A percentile compares a stretch with the other conserved stretches of the same genome.
phyloP scores from a whole-genome alignment of 2,329 filamentous ascomycete species.

The Sphaerulina vaccinii region DNA sequence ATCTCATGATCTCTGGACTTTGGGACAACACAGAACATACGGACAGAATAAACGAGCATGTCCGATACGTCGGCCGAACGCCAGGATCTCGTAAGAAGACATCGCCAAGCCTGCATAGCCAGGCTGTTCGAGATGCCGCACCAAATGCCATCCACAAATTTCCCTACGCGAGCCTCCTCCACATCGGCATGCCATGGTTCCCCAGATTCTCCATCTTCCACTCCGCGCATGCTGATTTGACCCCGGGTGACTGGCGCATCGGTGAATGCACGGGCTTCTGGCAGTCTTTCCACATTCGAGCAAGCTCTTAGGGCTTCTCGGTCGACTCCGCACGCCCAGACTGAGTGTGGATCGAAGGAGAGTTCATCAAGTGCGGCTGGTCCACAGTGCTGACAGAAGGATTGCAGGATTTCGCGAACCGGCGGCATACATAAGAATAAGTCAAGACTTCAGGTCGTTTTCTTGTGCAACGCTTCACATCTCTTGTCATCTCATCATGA shows the following conservation, averaged over 20 bases:
- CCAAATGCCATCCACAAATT: neutral
- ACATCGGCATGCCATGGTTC: neutral
- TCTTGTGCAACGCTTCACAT: neutral
- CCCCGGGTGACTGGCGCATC: neutral
- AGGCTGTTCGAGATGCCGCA: neutral
- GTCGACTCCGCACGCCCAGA: neutral
- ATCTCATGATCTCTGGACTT: too few species aligned
- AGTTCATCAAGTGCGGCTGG: neutral
- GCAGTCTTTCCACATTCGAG: neutral
- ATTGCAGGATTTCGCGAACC: neutral
- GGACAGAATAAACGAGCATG: too few species aligned
- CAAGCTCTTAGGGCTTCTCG: slow-evolving; percentile 11
- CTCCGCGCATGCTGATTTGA: slow-evolving; percentile 3
- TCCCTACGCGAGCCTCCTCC: neutral
- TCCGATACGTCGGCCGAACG: too few species aligned
- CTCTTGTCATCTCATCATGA: neutral
- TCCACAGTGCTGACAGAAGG: slow-evolving; percentile 6
- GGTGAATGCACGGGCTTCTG: too few species aligned
- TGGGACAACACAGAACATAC: too few species aligned
- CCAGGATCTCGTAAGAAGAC: too few species aligned
- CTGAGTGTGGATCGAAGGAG: neutral
- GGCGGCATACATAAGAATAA: neutral
- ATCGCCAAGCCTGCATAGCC: neutral
- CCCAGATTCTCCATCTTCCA: neutral
- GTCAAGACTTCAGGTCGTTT: neutral